These are phyloP conservation scores for Nematocida homosporus DNA, from an alignment of 371 early-diverging fungal genomes.

Conservation along the genomic window DNA sequence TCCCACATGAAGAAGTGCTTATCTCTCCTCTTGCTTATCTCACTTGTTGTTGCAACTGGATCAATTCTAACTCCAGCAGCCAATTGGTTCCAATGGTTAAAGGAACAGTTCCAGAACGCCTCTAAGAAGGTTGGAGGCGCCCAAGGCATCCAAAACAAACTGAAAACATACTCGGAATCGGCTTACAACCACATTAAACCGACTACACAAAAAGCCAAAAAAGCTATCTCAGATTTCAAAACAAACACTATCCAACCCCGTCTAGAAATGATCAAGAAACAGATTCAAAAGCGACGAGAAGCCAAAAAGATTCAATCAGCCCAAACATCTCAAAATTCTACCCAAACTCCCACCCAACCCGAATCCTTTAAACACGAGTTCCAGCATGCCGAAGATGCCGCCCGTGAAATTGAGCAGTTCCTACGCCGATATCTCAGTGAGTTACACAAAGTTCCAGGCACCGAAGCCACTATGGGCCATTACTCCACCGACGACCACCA, in stretches of 20 bases:
- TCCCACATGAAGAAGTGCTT: slow-evolving; percentile 46
- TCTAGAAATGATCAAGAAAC: slow-evolving; percentile 33
- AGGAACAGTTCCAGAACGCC: not conserved
- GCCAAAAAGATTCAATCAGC: slow-evolving; percentile 17
- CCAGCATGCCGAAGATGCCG: not conserved
- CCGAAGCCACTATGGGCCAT: too few relatives aligned
- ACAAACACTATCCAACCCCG: slow-evolving; percentile 16
- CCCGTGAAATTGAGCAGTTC: not conserved
- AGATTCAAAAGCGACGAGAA: slow-evolving; percentile 15
- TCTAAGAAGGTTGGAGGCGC: slow-evolving; percentile 10
- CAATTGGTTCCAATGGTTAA: not conserved
- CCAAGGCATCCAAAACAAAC: not conserved
- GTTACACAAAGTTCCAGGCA: not conserved
- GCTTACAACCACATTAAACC: not conserved
- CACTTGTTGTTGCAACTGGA: not conserved
- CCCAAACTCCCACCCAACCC: slow-evolving; percentile 41
- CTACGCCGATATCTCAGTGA: not conserved
- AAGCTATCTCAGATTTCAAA: slow-evolving; percentile 39
- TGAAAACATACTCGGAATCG: not conserved
- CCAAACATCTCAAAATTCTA: not conserved
- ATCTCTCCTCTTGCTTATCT: slow-evolving; percentile 27
- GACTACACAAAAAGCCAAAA: not conserved
- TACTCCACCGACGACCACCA: too few relatives aligned
- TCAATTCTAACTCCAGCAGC: not conserved
- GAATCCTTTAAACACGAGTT: slow-evolving; percentile 27